Conservation (phyloP, 1,284 basidiomycete genomes). For the Heterobasidion parviporum region DNA sequence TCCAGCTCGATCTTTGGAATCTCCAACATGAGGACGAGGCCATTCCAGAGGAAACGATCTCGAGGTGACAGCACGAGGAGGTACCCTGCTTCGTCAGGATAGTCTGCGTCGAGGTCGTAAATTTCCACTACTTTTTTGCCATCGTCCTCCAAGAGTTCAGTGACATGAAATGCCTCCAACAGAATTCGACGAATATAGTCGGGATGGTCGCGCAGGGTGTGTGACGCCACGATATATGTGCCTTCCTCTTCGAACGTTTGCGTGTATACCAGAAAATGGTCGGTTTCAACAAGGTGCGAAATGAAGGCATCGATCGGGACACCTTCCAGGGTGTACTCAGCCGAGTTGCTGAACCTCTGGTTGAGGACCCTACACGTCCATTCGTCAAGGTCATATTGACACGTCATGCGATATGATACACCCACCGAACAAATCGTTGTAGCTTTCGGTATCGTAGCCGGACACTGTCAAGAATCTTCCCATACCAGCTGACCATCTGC, state of each 20-base stretch:
- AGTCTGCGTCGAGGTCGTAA: slow-evolving; percentile 41
- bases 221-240: slow-evolving; percentile 89
- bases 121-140: slow-evolving; percentile 39
- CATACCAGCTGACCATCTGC: slow-evolving; percentile 85
- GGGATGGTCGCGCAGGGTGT: slow-evolving; percentile 76
- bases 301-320: slow-evolving; percentile 81
- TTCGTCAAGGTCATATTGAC: neutral
- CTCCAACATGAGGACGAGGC: slow-evolving; percentile 71
- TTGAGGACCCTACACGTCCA: slow-evolving; percentile 54
- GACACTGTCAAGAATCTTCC: slow-evolving; percentile 91
- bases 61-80: slow-evolving; percentile 84
- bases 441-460: slow-evolving; percentile 90
- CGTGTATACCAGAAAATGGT: slow-evolving; percentile 95
- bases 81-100: slow-evolving; percentile 59
- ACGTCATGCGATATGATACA: neutral
- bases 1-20: slow-evolving; percentile 71
- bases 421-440: slow-evolving; percentile 84
- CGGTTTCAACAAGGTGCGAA: slow-evolving; percentile 72
- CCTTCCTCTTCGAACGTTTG: slow-evolving; percentile 85
- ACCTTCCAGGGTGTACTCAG: slow-evolving; percentile 85
- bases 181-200: slow-evolving; percentile 79
- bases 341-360: slow-evolving; percentile 90
- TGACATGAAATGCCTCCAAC: slow-evolving; percentile 76
- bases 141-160: slow-evolving; percentile 53
- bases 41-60: slow-evolving; percentile 90